Conservation (phyloP, 2,329 filamentous ascomycete species). For the Neofusicoccum ribis region DNA sequence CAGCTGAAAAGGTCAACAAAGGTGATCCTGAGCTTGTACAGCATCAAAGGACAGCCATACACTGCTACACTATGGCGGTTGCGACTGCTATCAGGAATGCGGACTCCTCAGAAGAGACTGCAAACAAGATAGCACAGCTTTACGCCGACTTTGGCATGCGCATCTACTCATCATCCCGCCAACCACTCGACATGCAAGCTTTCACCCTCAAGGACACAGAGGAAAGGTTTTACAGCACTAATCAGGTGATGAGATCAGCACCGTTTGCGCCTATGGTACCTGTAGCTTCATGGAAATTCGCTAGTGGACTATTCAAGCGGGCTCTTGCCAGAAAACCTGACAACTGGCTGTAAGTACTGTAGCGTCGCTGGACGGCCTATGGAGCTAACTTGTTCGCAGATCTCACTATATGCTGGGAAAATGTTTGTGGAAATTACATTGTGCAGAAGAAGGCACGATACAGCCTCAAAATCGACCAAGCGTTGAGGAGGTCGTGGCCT, state of each 20-base stretch:
- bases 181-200: constrained; percentile 67
- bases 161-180: constrained; percentile 67
- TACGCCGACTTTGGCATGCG: constrained; percentile 69
- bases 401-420: constrained; percentile 70
- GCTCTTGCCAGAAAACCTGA: constrained; percentile 61
- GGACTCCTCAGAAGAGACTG: constrained; percentile 55
- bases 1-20: constrained; percentile 87
- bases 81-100: constrained; percentile 60
- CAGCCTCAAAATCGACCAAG: constrained; percentile 34
- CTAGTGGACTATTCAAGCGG: constrained; percentile 60
- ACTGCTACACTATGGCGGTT: constrained; percentile 72
- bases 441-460: constrained; percentile 42
- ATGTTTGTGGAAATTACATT: constrained; percentile 71
- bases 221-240: constrained; percentile 57
- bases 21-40: constrained; percentile 72
- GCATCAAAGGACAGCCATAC: constrained; percentile 77
- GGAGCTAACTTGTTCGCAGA: constrained; percentile 38
- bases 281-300: constrained; percentile 66
- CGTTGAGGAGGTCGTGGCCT: constrained; percentile 54
- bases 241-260: constrained; percentile 40
- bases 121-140: constrained; percentile 62
- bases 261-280: constrained; percentile 59
- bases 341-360: constrained; percentile 59
- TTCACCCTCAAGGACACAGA: constrained; percentile 62
- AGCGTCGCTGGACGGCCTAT: not conserved